Evolutionary conservation across 345 rosid species (phyloP), one percentile per base, ranked within the genome.

Genomic region (Dipteronia dyeriana): DNA sequence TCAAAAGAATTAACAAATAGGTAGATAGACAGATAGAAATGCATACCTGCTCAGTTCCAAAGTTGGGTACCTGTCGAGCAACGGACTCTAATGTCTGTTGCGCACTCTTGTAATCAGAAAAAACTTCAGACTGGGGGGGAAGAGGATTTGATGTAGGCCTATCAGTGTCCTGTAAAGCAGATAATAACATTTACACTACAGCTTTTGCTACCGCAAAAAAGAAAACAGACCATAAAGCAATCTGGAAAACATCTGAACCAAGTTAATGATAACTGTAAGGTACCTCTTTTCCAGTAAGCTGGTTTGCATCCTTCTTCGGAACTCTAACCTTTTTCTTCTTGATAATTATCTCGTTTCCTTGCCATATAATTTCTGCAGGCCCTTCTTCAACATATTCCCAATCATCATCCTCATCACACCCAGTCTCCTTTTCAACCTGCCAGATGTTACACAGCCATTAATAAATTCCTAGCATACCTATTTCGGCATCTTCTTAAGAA

Each of bases 141-240:
- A 95, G 88, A 82, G 98, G 98, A 85, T 95, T 95, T 7, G 99
- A 93, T 7, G 90, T 92, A 8, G 99, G 97, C 85, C 94, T 89
- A 76, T 89, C 90, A 69, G 70, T 84, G 82, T 84, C 87, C 99
- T 95, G 86, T 47, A 64, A 80, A 78, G 70, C 45, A 78, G 83
- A 76, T 10, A 7, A 61, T 16, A 59, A 13, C 43, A 45, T 70
- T 67, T 31, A 16, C 16, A 31, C 57, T 57, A 53, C 63, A 71
- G 54, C 64, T 39, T 29, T 68, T 67, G 31, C 45, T 34, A 66
- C 34, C 75, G 73, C 29, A 23, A 10, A 74, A 71, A 9, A n/a
- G 47, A 71, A 67, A 73, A 22, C 57, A 29, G 31, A 29, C 62
- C 43, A 54, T 38, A 23, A 49, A 31, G 56, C n/a, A 56, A 76